A percentile compares a stretch with the other conserved stretches of the same genome.
Conservation (phyloP, 164 flowering plant species). For the Platanus orientalis region DNA sequence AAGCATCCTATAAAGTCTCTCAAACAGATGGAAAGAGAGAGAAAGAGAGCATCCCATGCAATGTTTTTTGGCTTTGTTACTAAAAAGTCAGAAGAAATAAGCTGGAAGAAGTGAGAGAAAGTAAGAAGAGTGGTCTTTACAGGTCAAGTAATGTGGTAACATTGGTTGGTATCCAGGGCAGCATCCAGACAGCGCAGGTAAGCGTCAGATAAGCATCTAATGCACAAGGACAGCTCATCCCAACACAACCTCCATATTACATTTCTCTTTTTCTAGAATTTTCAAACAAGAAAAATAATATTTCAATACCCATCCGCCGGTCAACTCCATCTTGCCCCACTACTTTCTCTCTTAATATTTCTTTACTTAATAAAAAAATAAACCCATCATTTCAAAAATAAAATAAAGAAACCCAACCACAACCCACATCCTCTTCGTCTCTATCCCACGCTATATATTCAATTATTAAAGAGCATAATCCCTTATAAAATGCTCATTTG, state of each 20-base stretch:
- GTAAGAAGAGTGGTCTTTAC: no score
- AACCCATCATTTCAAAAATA: background rate
- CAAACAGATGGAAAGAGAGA: no score
- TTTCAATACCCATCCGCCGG: conserved; percentile 19
- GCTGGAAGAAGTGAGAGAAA: background rate
- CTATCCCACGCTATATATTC: background rate
- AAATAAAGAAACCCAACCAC: background rate
- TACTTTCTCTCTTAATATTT: conserved; percentile 11
- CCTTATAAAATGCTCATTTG: background rate
- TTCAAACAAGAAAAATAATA: background rate
- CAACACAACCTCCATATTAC: conserved; percentile 12
- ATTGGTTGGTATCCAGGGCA: conserved; percentile 3
- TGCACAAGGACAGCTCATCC: conserved; percentile 28
- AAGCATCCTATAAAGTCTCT: no score
- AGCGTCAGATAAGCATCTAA: conserved; percentile 28
- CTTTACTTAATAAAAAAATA: background rate
- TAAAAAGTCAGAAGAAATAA: no score
- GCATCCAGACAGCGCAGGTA: conserved; percentile 22
- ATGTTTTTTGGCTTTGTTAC: no score
- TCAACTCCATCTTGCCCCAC: conserved; percentile 28
- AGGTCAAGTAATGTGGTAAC: no score
- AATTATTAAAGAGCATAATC: background rate
- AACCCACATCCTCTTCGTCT: conserved; percentile 1
- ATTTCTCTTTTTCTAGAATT: background rate
- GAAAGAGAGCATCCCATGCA: background rate